Percentiles rank a stretch among this genome's conserved stretches.
These are phyloP conservation scores for Emmonsiellopsis sp. DNA, from an alignment of 2,329 filamentous ascomycete species.

Conservation along the genomic window DNA sequence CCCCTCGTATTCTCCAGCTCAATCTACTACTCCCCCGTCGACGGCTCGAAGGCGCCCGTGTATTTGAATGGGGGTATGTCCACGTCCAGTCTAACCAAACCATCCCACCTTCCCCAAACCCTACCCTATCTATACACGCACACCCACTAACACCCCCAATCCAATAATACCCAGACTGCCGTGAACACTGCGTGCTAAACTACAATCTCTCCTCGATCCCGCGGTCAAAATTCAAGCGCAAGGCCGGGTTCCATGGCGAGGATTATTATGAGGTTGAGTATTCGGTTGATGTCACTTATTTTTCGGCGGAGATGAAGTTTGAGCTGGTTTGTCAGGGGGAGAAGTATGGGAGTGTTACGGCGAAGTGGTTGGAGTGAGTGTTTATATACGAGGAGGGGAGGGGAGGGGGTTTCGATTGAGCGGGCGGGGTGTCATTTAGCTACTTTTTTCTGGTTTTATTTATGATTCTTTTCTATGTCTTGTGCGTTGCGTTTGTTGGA, in stretches of 20 bases:
- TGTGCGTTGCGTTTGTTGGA: too few relatives aligned
- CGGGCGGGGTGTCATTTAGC: too few relatives aligned
- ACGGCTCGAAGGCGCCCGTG: background rate
- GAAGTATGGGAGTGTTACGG: conserved; percentile 1
- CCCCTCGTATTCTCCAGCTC: conserved; percentile 1
- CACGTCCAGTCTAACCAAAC: background rate
- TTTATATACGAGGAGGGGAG: background rate
- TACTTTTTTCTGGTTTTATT: too few relatives aligned
- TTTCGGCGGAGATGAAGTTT: conserved; percentile 1
- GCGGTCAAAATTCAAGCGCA: conserved; percentile 3
- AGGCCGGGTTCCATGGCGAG: background rate
- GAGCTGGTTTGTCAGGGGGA: conserved; percentile 2
- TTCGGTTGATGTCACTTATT: conserved; percentile 1
- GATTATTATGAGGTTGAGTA: conserved; percentile 3
- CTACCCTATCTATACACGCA: background rate
- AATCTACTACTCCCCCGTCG: background rate
- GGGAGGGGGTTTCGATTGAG: too few relatives aligned
- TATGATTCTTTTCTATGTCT: too few relatives aligned
- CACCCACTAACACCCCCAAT: background rate
- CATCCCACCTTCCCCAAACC: background rate
- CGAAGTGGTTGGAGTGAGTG: background rate
- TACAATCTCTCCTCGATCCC: conserved; percentile 3
- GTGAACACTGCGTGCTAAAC: conserved; percentile 2
- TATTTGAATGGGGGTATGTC: background rate
- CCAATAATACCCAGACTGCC: background rate